Base-by-base conservation (phyloP, 163 green algal genomes). In the Scenedesmus sp. region DNA sequence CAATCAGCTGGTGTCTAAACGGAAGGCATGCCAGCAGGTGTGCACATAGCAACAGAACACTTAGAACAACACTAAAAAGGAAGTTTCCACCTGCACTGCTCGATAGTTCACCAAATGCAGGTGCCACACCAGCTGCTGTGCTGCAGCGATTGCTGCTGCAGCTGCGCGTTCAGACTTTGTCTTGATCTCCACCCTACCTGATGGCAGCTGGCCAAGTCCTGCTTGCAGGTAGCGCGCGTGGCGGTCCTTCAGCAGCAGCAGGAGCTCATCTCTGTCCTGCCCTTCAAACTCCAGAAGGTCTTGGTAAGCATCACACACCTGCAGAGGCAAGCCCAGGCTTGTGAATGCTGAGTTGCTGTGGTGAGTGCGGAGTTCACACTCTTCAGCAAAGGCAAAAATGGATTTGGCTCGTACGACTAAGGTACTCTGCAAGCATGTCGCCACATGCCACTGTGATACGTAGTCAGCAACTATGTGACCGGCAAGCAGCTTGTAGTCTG, bases 91-190 rank as follows among this genome's bases (percentile, higher is more conserved):
- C 62, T 70, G 62, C 62, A 70, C 62, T 70, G 16, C 82, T 46
- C 34, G 34, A 46, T 0, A 46, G 34, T 46, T 46, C 34, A 46
- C 34, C 34, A 46, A 46, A 46, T 46, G 34, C 34, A 46, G 34
- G 34, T 46, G 34, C 66, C 66, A 26, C 1, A 76, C 4, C 66
- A 76, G 66, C 16, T 76, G 66, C 66, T 76, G 59, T 64, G 59
- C 59, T 64, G 59, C 59, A 94, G 94, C 10, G 94, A 77, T 54
- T 98, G 89, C 16, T 88, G 74, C 12, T 97, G 88, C 6, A 46
- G 64, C 10, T 94, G 67, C 67, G 34, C 0, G 34, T 46, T 46
- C 34, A 46, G 34, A 46, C 34, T 46, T 46, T 46, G 34, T 46
- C 34, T 46, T 46, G 34, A 46, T 46, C 34, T 46, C 18, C 67